Base-by-base conservation (phyloP, 2,329 filamentous ascomycete species). In the Alternaria novae-zelandiae region DNA sequence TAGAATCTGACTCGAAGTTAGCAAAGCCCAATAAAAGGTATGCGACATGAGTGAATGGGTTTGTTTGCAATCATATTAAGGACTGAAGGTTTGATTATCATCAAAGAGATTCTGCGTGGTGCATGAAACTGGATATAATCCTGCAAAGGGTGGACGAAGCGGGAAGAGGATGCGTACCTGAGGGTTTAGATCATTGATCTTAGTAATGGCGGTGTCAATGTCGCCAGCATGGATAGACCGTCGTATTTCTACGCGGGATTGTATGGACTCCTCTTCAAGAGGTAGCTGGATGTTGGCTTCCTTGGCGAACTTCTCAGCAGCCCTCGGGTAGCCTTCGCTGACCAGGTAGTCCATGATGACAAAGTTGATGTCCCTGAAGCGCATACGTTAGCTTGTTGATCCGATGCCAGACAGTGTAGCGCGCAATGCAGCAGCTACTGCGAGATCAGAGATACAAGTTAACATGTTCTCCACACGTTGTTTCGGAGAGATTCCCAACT, bases 401-500 rank as follows among this genome's bases (percentile, higher is more conserved):
- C 47, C 17, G 59, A 13, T 17, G 28, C 13, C 13, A 65, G 26
- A 8, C 7, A n/a, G 43, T 21, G 23, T 26, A 54, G 44, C 54
- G 46, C 58, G 61, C 47, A 58, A 63, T 66, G 63, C 67, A 70
- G 65, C 43, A 57, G 67, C 62, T 69, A 63, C 67, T 69, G 69
- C 76, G 69, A 77, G 66, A 82, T 91, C 89, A 90, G 89, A 89
- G 86, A 87, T 83, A 89, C 89, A 91, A 91, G 89, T 92, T 90
- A 92, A 90, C 86, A 83, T 81, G 86, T 89, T 93, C 89, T 99
- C 96, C 91, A 92, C 96, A 99, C 87, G 82, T 85, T 82, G 88
- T 87, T 92, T 98, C 93, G 91, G 96, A 99, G 96, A 99, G 96
- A 99, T 99, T 99, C 96, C 96, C 96, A 99, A 89, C 88, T 97